phyloP scores from a whole-genome alignment of 225 moss, liverwort and hornwort species.

The Antitrichia curtipendula region DNA sequence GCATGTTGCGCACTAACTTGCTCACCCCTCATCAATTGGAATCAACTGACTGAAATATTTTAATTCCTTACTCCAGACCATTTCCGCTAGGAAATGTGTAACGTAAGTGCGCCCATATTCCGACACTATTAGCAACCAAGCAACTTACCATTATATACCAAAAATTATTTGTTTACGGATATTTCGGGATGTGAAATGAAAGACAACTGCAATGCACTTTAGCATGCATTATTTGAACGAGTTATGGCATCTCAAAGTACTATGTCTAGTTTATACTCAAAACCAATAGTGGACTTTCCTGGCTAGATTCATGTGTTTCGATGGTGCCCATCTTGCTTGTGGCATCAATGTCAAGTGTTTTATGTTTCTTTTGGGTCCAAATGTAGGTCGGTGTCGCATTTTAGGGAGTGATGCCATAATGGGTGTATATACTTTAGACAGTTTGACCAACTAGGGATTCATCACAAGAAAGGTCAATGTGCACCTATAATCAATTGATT shows the following conservation, averaged over 20 bases:
- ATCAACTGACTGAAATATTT: not conserved
- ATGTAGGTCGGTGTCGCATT: not conserved
- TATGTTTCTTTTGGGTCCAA: not conserved
- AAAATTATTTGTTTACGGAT: not conserved
- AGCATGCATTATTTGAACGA: not conserved
- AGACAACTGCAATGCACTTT: not conserved
- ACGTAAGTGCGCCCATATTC: not conserved
- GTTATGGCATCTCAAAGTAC: no score
- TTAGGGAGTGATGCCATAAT: not conserved
- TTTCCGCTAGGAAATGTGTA: not conserved
- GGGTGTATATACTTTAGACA: not conserved
- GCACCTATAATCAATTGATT: not conserved
- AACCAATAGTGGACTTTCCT: no score
- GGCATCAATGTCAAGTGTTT: not conserved
- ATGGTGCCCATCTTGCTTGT: no score
- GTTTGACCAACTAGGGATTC: not conserved
- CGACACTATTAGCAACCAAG: rapidly evolving
- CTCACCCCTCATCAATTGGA: not conserved
- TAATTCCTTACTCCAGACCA: not conserved
- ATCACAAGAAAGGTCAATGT: not conserved
- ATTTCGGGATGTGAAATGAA: rapidly evolving
- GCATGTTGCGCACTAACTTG: not conserved
- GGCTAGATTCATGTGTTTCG: no score
- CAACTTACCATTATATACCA: not conserved
- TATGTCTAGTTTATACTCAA: no score